phyloP scores from a whole-genome alignment of 78 protist genomes.

The Diacronema lutheri region DNA sequence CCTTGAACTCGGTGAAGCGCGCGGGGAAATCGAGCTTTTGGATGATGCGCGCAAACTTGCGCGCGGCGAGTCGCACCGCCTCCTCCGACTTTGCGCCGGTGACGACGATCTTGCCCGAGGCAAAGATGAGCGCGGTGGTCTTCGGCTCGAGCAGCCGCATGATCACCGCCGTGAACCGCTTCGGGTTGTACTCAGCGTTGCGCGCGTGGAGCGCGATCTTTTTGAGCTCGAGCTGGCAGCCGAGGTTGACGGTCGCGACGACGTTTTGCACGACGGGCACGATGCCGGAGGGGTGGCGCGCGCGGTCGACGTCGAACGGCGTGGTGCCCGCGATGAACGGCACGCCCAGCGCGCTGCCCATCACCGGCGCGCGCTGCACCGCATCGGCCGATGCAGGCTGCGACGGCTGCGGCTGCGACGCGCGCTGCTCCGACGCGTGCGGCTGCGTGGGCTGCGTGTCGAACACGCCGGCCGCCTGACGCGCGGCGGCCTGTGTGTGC shows the following conservation, averaged over 20 bases:
- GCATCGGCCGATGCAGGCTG: too few relatives aligned
- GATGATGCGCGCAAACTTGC: slow-evolving; percentile 90
- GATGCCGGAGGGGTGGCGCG: neutral
- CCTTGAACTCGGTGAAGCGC: slow-evolving; percentile 55
- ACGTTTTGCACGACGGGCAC: slow-evolving; percentile 66
- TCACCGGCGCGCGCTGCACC: too few relatives aligned
- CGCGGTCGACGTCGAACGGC: too few relatives aligned
- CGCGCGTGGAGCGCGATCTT: slow-evolving; percentile 83
- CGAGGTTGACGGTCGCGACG: slow-evolving; percentile 89
- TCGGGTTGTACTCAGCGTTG: slow-evolving; percentile 98
- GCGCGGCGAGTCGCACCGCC: slow-evolving; percentile 74
- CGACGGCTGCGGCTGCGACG: too few relatives aligned
- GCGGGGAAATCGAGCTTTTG: slow-evolving; percentile 69
- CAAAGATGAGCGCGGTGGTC: slow-evolving; percentile 91
- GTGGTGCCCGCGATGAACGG: too few relatives aligned
- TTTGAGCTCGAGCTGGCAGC: slow-evolving; percentile 77
- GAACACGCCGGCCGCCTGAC: too few relatives aligned
- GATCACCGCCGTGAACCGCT: slow-evolving; percentile 94
- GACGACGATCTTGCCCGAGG: slow-evolving; percentile 91
- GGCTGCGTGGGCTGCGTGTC: too few relatives aligned
- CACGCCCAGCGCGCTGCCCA: too few relatives aligned
- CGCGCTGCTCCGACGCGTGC: too few relatives aligned
- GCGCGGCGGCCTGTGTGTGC: too few relatives aligned
- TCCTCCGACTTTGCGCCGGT: slow-evolving; percentile 95
- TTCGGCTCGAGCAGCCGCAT: slow-evolving; percentile 95